These are phyloP conservation scores for Gaeumannomyces sp. DNA, from an alignment of 2,329 filamentous ascomycete species.

Conservation along the genomic window DNA sequence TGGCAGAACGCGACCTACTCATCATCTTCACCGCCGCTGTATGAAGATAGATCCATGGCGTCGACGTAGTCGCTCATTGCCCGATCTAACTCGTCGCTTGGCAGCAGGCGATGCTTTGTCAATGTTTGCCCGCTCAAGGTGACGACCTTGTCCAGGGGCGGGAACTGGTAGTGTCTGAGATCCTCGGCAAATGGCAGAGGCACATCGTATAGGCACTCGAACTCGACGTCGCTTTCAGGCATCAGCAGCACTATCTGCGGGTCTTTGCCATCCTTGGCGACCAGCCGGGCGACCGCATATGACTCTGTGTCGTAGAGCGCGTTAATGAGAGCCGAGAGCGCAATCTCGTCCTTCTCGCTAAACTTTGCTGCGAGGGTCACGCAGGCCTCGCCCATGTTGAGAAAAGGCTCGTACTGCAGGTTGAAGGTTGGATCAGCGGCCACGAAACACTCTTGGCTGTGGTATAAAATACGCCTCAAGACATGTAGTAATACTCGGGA, in stretches of 20 bases:
- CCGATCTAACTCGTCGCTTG: slow-evolving; percentile 63
- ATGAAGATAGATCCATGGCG: slow-evolving; percentile 76
- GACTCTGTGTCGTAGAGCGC: slow-evolving; percentile 79
- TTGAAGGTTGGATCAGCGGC: background rate
- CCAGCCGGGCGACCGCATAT: slow-evolving; percentile 80
- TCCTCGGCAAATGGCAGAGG: slow-evolving; percentile 93
- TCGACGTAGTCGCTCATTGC: slow-evolving; percentile 93
- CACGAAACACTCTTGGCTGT: background rate
- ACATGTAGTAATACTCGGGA: background rate
- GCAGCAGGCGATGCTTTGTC: slow-evolving; percentile 77
- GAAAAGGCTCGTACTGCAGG: slow-evolving; percentile 68
- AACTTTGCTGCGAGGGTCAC: slow-evolving; percentile 70
- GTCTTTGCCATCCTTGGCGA: slow-evolving; percentile 74
- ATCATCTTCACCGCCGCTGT: slow-evolving; percentile 62
- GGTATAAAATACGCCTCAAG: background rate
- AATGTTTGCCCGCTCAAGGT: slow-evolving; percentile 79
- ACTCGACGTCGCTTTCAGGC: slow-evolving; percentile 69
- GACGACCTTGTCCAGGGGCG: slow-evolving; percentile 78
- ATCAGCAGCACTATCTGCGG: slow-evolving; percentile 73
- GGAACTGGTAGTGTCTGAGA: slow-evolving; percentile 82
- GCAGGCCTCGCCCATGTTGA: slow-evolving; percentile 76
- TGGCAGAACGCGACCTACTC: slow-evolving; percentile 46
- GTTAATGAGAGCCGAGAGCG: slow-evolving; percentile 83
- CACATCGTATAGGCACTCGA: slow-evolving; percentile 83
- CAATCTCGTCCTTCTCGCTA: slow-evolving; percentile 77